A percentile compares a stretch with the other conserved stretches of the same genome.
These are phyloP conservation scores for Colletotrichum godetiae DNA, from an alignment of 2,329 filamentous ascomycete genomes.

Conservation along the genomic window DNA sequence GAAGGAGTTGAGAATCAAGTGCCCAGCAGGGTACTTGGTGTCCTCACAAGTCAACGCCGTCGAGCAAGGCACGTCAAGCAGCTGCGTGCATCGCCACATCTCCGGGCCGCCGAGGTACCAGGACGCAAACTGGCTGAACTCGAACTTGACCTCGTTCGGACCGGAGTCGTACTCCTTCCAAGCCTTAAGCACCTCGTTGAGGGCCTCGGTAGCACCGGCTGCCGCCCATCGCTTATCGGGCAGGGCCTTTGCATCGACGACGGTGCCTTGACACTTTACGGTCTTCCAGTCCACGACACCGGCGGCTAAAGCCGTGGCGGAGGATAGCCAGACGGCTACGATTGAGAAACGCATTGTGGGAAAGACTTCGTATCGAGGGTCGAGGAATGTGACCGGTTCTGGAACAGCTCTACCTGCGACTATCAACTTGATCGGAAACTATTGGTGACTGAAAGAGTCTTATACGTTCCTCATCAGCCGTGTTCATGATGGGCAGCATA, in stretches of 20 bases:
- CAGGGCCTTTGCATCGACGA: conserved; percentile 1
- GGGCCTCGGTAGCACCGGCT: neutral
- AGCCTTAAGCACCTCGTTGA: neutral
- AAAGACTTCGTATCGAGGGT: neutral
- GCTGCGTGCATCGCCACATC: conserved; percentile 15
- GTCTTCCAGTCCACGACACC: neutral
- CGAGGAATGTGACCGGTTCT: too few relatives aligned
- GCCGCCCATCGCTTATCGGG: conserved; percentile 19
- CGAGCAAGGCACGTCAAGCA: conserved; percentile 21
- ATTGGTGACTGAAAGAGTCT: too few relatives aligned
- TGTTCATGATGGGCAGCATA: too few relatives aligned
- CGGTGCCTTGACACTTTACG: neutral
- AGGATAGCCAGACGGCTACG: too few relatives aligned
- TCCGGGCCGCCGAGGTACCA: conserved; percentile 18
- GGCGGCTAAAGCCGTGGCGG: too few relatives aligned
- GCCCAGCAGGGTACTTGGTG: conserved; percentile 13
- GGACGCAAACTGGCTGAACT: conserved; percentile 20
- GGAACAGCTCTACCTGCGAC: too few relatives aligned
- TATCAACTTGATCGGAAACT: too few relatives aligned
- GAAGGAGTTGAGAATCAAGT: conserved; percentile 20
- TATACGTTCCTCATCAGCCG: too few relatives aligned
- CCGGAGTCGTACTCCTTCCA: conserved; percentile 3
- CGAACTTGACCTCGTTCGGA: conserved; percentile 12
- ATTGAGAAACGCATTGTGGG: too few relatives aligned
- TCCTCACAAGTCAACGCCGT: neutral